Conservation (phyloP, 257 asterid genomes). For the Apocynum venetum region DNA sequence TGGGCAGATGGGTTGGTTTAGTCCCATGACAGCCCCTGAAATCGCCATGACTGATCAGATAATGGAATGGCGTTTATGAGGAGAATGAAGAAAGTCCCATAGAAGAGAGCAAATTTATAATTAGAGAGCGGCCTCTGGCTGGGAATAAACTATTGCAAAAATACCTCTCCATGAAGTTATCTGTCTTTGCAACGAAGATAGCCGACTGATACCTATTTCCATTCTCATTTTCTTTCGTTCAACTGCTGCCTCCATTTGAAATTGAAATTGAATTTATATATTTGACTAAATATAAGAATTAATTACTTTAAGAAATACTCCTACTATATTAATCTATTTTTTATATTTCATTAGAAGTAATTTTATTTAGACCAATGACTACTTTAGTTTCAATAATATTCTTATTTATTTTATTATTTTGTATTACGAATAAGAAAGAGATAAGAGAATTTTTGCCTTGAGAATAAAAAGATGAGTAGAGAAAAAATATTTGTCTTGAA, state of each 20-base stretch:
- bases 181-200: conserved; percentile 13
- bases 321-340: no score
- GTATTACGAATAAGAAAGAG: no score
- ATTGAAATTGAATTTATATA: no score
- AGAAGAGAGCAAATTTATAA: conserved; percentile 29
- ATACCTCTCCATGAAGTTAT: conserved; percentile 17
- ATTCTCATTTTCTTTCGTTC: not conserved
- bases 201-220: conserved; percentile 9
- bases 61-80: not conserved
- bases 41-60: conserved; percentile 38
- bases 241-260: not conserved
- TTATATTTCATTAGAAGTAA: no score
- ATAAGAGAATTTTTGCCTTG: no score
- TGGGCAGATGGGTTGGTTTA: conserved; percentile 29
- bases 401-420: no score
- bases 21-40: conserved; percentile 35
- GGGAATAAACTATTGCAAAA: conserved; percentile 7
- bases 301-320: no score
- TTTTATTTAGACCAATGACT: no score
- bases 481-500: no score
- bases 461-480: no score
- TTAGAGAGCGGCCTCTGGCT: conserved; percentile 9
- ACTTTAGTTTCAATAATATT: no score
- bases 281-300: no score
- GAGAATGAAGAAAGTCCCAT: conserved; percentile 6